Evolutionary conservation across 225 moss, liverwort and hornwort genomes (phyloP).

Genomic region (Lunularia cruciata): DNA sequence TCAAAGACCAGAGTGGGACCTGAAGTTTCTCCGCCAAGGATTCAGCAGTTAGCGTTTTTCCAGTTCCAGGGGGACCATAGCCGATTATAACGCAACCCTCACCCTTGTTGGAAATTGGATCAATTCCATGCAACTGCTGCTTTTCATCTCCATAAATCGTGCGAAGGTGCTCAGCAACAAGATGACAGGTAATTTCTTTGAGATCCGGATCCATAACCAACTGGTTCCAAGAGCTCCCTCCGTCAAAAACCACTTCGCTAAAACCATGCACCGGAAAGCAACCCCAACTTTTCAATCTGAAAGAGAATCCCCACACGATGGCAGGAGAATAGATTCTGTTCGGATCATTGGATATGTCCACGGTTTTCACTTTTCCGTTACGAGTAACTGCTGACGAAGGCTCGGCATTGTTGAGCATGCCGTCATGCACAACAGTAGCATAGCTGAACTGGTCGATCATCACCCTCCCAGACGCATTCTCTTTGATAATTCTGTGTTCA

Average conservation of each 20-base stretch:
- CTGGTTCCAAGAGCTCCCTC: slow-evolving; percentile 32
- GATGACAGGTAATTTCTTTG: slow-evolving; percentile 35
- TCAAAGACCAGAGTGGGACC: slow-evolving; percentile 52
- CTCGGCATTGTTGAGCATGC: slow-evolving; percentile 21
- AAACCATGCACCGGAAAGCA: slow-evolving; percentile 51
- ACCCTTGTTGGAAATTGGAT: slow-evolving; percentile 53
- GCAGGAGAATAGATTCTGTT: slow-evolving; percentile 34
- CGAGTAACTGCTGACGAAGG: not conserved
- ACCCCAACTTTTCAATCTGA: slow-evolving; percentile 47
- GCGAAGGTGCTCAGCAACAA: slow-evolving; percentile 26
- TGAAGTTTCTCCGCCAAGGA: slow-evolving; percentile 49
- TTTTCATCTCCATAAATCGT: not conserved
- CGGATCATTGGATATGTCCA: slow-evolving; percentile 1
- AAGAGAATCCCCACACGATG: slow-evolving; percentile 46
- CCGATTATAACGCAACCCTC: slow-evolving; percentile 50
- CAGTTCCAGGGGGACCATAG: slow-evolving; percentile 53
- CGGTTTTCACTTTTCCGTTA: not conserved
- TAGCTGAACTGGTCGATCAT: slow-evolving; percentile 36
- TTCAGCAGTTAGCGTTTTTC: slow-evolving; percentile 60
- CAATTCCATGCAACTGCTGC: not conserved
- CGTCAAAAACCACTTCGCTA: slow-evolving; percentile 41
- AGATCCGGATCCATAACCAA: slow-evolving; percentile 41
- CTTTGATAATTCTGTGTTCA: not conserved
- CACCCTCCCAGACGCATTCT: slow-evolving; percentile 35
- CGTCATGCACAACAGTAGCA: slow-evolving; percentile 15